Evolutionary conservation across 2,329 filamentous ascomycete genomes (phyloP).

Genomic region (Blastomyces percursus): DNA sequence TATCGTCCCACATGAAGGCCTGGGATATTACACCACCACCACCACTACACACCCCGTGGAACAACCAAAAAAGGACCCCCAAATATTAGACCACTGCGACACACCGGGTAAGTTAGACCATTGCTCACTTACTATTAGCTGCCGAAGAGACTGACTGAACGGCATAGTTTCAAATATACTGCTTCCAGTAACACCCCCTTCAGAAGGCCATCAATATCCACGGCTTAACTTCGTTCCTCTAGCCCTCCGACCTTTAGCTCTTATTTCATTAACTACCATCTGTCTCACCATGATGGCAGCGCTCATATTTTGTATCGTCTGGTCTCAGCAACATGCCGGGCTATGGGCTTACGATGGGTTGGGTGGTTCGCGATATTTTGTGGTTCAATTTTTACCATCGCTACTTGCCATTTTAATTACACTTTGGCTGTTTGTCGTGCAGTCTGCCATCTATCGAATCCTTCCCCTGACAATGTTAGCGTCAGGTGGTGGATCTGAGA

Average conservation of each 20-base stretch:
- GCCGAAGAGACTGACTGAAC: slow-evolving; percentile 5
- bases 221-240: slow-evolving; percentile 59
- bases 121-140: not conserved
- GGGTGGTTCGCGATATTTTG: slow-evolving; percentile 65
- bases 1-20: slow-evolving; percentile 38
- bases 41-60: slow-evolving; percentile 25
- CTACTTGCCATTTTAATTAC: slow-evolving; percentile 60
- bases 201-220: slow-evolving; percentile 36
- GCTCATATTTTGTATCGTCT: slow-evolving; percentile 62
- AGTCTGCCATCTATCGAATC: slow-evolving; percentile 62
- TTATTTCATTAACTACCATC: slow-evolving; percentile 50
- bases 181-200: slow-evolving; percentile 37
- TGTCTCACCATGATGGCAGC: slow-evolving; percentile 60
- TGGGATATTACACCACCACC: slow-evolving; percentile 32
- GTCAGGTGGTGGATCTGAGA: slow-evolving; percentile 47
- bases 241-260: slow-evolving; percentile 56
- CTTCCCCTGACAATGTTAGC: slow-evolving; percentile 71
- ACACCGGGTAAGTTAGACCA: not conserved
- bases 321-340: slow-evolving; percentile 51
- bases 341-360: slow-evolving; percentile 58
- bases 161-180: slow-evolving; percentile 34
- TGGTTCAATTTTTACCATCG: slow-evolving; percentile 77
- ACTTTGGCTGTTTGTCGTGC: slow-evolving; percentile 65
- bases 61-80: slow-evolving; percentile 17
- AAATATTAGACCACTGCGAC: slow-evolving; percentile 7